Evolutionary conservation across 108 stramenopile species (phyloP).

Genomic region (Asterionellopsis glacialis): DNA sequence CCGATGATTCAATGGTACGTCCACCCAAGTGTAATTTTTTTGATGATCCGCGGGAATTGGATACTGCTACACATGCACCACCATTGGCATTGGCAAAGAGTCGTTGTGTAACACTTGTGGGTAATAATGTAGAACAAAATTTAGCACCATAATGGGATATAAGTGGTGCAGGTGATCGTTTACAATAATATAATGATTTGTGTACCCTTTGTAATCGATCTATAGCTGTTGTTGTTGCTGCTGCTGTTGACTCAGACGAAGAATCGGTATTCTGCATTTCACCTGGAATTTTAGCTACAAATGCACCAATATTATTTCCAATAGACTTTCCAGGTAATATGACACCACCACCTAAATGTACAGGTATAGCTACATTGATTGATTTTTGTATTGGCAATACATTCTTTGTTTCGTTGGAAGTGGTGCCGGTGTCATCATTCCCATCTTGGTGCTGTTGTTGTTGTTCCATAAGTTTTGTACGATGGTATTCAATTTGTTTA

Average conservation of each 20-base stretch:
- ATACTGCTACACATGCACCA: constrained; percentile 66
- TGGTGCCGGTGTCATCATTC: background rate
- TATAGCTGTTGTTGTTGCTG: constrained; percentile 17
- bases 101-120: constrained; percentile 29
- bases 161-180: constrained; percentile 63
- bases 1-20: constrained; percentile 47
- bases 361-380: constrained; percentile 74
- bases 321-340: constrained; percentile 66
- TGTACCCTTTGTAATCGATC: constrained; percentile 63
- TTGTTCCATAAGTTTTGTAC: constrained; percentile 8
- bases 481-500: constrained; percentile 61
- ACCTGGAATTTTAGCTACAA: constrained; percentile 60
- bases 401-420: background rate
- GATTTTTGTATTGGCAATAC: constrained; percentile 1
- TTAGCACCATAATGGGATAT: constrained; percentile 50
- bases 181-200: constrained; percentile 35
- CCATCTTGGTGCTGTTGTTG: background rate
- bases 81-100: constrained; percentile 58
- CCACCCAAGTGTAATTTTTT: constrained; percentile 64
- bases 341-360: constrained; percentile 76
- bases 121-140: constrained; percentile 32
- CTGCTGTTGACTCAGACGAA: too few relatives aligned
- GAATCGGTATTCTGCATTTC: too few relatives aligned
- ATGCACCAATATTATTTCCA: constrained; percentile 85
- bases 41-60: constrained; percentile 63